Conservation (phyloP, 352 stramenopile species). For the Phytophthora pseudosyringae region DNA sequence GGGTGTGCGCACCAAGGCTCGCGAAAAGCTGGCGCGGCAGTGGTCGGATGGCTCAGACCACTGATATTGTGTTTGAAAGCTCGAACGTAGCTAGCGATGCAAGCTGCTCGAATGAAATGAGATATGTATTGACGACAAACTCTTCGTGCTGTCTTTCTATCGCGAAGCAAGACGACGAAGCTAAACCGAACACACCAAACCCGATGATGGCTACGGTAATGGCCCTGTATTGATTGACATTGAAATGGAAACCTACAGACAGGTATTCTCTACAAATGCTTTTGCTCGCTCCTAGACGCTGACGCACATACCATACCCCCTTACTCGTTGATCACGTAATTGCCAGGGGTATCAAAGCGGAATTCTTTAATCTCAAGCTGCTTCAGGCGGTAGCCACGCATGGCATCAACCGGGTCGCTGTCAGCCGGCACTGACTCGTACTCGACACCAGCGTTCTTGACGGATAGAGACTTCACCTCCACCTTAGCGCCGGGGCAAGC, state of each 20-base stretch:
- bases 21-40: slow-evolving; percentile 62
- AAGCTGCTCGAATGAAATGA: slow-evolving; percentile 6
- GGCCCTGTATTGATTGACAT: slow-evolving; percentile 4
- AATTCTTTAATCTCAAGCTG: slow-evolving; percentile 49
- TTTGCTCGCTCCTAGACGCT: not conserved
- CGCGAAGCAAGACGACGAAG: not conserved
- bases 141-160: not conserved
- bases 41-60: slow-evolving; percentile 59
- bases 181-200: too few species aligned
- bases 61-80: slow-evolving; percentile 16
- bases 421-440: slow-evolving; percentile 38
- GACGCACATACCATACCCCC: too few species aligned
- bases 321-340: slow-evolving; percentile 58
- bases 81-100: not conserved
- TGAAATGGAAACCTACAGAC: slow-evolving; percentile 12
- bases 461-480: slow-evolving; percentile 43
- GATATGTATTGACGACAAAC: slow-evolving; percentile 19
- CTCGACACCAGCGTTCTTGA: slow-evolving; percentile 57
- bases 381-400: slow-evolving; percentile 65
- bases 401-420: slow-evolving; percentile 48
- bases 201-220: too few species aligned
- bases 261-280: slow-evolving; percentile 16
- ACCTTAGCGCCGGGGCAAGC: slow-evolving; percentile 55
- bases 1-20: slow-evolving; percentile 59
- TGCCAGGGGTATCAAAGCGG: slow-evolving; percentile 48